Conservation (phyloP, 2,329 filamentous ascomycete genomes). For the Sordariomycetes sp. region DNA sequence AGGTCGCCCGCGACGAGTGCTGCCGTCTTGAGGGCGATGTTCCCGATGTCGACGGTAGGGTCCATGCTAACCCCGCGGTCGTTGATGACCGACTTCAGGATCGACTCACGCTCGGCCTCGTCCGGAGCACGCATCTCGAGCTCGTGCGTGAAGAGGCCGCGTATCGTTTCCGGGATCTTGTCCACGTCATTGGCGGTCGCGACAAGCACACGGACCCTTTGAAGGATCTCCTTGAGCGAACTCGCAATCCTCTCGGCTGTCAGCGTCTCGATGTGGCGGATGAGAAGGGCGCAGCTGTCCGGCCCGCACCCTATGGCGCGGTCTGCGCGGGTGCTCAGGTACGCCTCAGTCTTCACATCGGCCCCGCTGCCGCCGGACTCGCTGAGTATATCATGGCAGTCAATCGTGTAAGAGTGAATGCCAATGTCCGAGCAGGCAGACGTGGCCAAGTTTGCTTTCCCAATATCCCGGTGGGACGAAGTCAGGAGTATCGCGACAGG, state of each 20-base stretch:
- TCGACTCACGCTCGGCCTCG: constrained; percentile 82
- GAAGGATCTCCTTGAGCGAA: constrained; percentile 72
- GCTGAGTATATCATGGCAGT: constrained; percentile 89
- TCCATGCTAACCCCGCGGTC: constrained; percentile 69
- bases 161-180: constrained; percentile 81
- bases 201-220: constrained; percentile 72
- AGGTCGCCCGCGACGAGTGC: constrained; percentile 90
- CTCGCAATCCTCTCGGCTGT: constrained; percentile 84
- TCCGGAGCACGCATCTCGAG: constrained; percentile 89
- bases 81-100: constrained; percentile 68
- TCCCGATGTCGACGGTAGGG: constrained; percentile 70
- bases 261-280: constrained; percentile 82
- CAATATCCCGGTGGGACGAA: constrained; percentile 87
- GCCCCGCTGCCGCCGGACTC: constrained; percentile 72
- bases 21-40: constrained; percentile 88
- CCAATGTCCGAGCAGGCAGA: constrained; percentile 81
- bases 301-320: constrained; percentile 81
- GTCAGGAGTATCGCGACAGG: constrained; percentile 80
- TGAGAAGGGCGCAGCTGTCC: constrained; percentile 71
- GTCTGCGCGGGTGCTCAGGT: constrained; percentile 78
- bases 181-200: constrained; percentile 94
- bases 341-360: constrained; percentile 89
- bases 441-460: constrained; percentile 70
- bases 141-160: constrained; percentile 90
- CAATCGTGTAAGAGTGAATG: constrained; percentile 77